Base-by-base conservation (phyloP, 768 basidiomycete species). In the Tylopilus vinaceipallidus region DNA sequence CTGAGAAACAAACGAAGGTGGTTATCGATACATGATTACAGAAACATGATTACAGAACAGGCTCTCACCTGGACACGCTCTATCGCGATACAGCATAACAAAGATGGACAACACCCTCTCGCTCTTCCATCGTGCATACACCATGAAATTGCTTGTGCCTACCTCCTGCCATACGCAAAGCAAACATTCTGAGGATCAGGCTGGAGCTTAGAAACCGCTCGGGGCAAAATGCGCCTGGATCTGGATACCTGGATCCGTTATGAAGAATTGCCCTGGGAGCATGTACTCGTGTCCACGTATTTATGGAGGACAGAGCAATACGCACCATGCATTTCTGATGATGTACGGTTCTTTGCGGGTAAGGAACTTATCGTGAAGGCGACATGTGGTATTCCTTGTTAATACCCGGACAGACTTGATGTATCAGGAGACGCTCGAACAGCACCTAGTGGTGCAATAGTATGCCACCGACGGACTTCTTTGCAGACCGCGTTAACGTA, bases 231-330 rank as follows among this genome's bases (percentile, higher is more conserved):
- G 36, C 50, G 1, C 38, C 35, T 1, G 73, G 71, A 40, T 71
- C 59, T 8, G 63, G 58, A 47, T 73, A 73, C 4, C 42, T 63
- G 9, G 70, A 62, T 2, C 73, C 72, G 59, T 84, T 75, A 42
- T 77, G 76, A 1, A 79, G 64, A 63, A 84, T 76, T n/a, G 64
- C 66, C 81, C 82, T 82, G 45, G 26, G 19, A 0, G 23, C 16
- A 16, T 9, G 32, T 16, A 6, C 32, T 4, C 2, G 19, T 38
- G 34, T 27, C 17, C 11, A 11, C 64, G 49, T 12, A 35, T n/a
- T n/a, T n/a, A n/a, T n/a, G n/a, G n/a, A n/a, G n/a, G n/a, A n/a
- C n/a, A n/a, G n/a, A n/a, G n/a, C 1, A 3, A 41, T 12, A 63
- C 72, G 39, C 47, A 60, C 59, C 62, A 64, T 1, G 33, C 23